Base-by-base conservation (phyloP, 2,329 filamentous ascomycete genomes). In the Aureobasidium sp. region DNA sequence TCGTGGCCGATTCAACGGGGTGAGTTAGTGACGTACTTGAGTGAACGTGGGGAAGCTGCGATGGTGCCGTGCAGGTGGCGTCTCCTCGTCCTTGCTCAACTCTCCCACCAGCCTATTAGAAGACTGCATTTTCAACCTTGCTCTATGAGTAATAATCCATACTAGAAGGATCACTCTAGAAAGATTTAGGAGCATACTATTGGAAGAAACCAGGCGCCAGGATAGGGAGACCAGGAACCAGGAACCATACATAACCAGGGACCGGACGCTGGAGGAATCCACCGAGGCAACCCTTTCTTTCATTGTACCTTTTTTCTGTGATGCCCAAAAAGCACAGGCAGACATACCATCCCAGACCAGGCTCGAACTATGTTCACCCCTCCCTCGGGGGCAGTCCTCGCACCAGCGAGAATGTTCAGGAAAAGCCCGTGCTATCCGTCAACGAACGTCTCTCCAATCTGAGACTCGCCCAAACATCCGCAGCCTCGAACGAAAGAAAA, bases 281-380 rank as follows among this genome's bases (percentile, higher is more conserved):
- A 38, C 33, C n/a, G n/a, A 10, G 17, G 15, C 17, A 53, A 29
- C 33, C 15, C 23, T 40, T 29, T 53, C 31, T 25, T 50, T 21
- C 33, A n/a, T n/a, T 15, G 17, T 9, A 19, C 11, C 19, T 31
- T 19, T 54, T 19, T 35, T 46, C 40, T 51, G 58, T 47, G 8
- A 79, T 79, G 77, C 77, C 77, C 65, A 79, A 78, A 71, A 78
- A 78, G 68, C 74, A 75, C 63, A 69, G 70, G 17, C 74, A 71
- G 69, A 71, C 61, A 74, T 77, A 64, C 72, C 73, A 58, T 70
- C 74, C 62, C 68, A 75, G 66, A 74, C 73, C 35, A 57, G 65
- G 66, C 42, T 59, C 62, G 21, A 68, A 67, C 65, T 73, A 74
- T 62, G 71, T 73, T 15, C 72, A 75, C 63, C 69, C 71, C 2